Evolutionary conservation across 805 yeast genomes (phyloP).

Genomic region (Schwanniomyces polymorphus): DNA sequence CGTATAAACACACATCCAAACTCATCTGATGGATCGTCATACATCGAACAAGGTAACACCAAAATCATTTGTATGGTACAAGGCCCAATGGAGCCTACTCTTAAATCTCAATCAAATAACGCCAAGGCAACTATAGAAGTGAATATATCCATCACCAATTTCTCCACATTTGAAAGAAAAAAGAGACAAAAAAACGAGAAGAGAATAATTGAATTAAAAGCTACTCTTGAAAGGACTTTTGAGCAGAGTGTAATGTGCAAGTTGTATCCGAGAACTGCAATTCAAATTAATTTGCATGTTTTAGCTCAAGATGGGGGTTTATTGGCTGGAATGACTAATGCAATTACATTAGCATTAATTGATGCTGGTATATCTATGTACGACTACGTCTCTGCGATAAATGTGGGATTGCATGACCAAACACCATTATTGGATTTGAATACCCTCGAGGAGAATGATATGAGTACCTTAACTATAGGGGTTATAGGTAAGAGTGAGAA

Average conservation of each 20-base stretch:
- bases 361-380: slow-evolving; percentile 96
- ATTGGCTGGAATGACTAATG: slow-evolving; percentile 75
- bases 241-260: slow-evolving; percentile 71
- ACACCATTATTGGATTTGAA: slow-evolving; percentile 80
- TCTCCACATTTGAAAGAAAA: slow-evolving; percentile 74
- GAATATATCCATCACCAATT: slow-evolving; percentile 72
- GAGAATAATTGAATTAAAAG: slow-evolving; percentile 64
- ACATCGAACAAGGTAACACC: slow-evolving; percentile 88
- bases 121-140: slow-evolving; percentile 61
- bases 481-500: slow-evolving; percentile 81
- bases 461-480: slow-evolving; percentile 80
- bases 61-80: slow-evolving; percentile 80
- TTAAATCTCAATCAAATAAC: slow-evolving; percentile 50
- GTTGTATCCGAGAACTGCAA: slow-evolving; percentile 79
- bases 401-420: slow-evolving; percentile 78
- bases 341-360: slow-evolving; percentile 83
- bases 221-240: slow-evolving; percentile 68
- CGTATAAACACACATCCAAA: slow-evolving; percentile 84
- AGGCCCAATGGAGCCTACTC: slow-evolving; percentile 86
- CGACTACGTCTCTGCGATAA: slow-evolving; percentile 80
- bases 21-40: slow-evolving; percentile 89
- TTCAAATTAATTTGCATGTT: slow-evolving; percentile 74
- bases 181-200: slow-evolving; percentile 69
- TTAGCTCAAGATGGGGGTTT: slow-evolving; percentile 90
- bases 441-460: slow-evolving; percentile 77